Base-by-base conservation (phyloP, 208 protist genomes). In the Leishmania guyanensis region DNA sequence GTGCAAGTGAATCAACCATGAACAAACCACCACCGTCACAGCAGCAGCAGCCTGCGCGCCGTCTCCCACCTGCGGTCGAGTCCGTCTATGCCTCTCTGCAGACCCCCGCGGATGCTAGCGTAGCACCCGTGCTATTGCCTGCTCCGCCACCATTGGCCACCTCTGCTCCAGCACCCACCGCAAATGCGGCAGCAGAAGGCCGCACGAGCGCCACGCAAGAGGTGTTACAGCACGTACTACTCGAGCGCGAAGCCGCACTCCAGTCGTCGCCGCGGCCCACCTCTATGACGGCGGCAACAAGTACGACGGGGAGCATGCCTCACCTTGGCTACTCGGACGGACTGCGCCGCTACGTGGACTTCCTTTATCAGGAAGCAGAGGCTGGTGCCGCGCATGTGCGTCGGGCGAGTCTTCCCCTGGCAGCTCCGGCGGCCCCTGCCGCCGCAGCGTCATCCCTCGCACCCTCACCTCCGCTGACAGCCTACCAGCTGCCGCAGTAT, bases 291-390 rank as follows among this genome's bases (percentile, higher is more conserved):
- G n/a, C 60, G 71, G 56, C n/a, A 60, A 22, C 12, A 5, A 17
- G 71, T 50, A 60, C 29, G 71, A 3, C 71, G 50, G 29, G 4
- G 3, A 56, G 50, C 20, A 60, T 22, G 46, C 39, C 68, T 53
- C 43, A 72, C 6, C 22, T 29, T 14, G 36, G 50, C 71, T 51
- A 77, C 48, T 51, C 74, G 4, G 80, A 84, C 46, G 81, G 76
- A 20, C 54, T 89, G 46, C 82, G 81, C 46, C 33, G 69, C 0
- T 88, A 91, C 53, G 80, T 92, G 0, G 86, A 89, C 36, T 72
- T 46, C 1, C 77, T 91, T 22, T 82, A 84, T 72, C 69, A 58
- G 20, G 84, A 91, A 46, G 88, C 85, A 0, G 81, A 89, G 65
- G 76, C 78, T 39, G 80, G 79, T 26, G 83, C 81, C 50, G 82